Evolutionary conservation across 306 rosid genomes (phyloP).

Genomic region (Medicago arabica): DNA sequence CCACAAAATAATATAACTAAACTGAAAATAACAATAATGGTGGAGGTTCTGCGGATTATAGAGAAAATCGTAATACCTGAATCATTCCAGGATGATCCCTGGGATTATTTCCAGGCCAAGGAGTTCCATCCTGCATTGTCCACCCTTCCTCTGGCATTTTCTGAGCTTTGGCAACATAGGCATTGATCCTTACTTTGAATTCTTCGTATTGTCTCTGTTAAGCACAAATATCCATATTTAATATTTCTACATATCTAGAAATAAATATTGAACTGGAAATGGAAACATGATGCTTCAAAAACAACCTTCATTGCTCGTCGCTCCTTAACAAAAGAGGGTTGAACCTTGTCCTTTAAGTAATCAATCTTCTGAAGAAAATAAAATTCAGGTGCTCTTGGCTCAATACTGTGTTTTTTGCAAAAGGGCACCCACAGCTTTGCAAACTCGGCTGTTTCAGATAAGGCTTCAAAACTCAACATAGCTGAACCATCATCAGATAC

Average conservation of each 20-base stretch:
- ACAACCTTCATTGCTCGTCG: constrained; percentile 96
- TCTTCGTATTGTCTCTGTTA: constrained; percentile 98
- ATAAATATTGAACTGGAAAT: constrained; percentile 28
- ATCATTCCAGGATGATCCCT: constrained; percentile 99
- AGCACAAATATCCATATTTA: constrained; percentile 37
- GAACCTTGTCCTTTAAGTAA: constrained; percentile 96
- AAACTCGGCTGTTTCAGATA: constrained; percentile 98
- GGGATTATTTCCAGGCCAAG: constrained; percentile 99
- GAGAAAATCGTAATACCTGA: constrained; percentile 63
- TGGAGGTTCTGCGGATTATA: constrained; percentile 4
- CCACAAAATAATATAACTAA: constrained; percentile 39
- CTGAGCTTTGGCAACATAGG: constrained; percentile 94
- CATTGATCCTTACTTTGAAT: constrained; percentile 90
- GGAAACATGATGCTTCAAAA: constrained; percentile 29
- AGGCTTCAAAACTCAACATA: constrained; percentile 95
- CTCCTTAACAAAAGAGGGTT: constrained; percentile 97
- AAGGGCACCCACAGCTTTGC: constrained; percentile 99
- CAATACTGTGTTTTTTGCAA: constrained; percentile 92
- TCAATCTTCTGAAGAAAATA: constrained; percentile 96
- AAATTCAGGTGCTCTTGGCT: constrained; percentile 99
- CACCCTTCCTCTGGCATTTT: constrained; percentile 99
- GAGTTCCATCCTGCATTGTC: constrained; percentile 99
- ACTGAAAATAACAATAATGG: constrained; percentile 7
- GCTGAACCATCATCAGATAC: constrained; percentile 99
- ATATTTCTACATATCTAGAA: neutral